Evolutionary conservation across 1,284 basidiomycete genomes (phyloP), one percentile per base, ranked within the genome.

Genomic region (Puccinia coronata): DNA sequence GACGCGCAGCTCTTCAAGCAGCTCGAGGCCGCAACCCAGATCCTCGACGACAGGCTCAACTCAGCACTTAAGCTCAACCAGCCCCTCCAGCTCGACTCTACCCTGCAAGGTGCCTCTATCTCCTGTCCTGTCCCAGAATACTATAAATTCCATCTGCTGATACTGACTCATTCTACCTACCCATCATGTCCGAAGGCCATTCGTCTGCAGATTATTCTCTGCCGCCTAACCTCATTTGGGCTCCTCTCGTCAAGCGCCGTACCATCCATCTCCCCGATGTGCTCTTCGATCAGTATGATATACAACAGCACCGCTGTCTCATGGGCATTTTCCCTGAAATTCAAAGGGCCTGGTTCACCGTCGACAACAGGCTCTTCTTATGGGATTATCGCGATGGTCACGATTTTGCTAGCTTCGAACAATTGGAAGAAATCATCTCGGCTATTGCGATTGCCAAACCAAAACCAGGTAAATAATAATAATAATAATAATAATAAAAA

Each of bases 331-430:
- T 99, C 85, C 92, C 95, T 43, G 93, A 96, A 84, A 94, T 99
- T 83, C 94, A 95, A 84, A 90, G 95, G 72, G 96, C 94, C 0
- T 99, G 96, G 94, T 93, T 98, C 84, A 92, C 94, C 14, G 92
- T 98, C 82, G 95, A 98, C 88, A 92, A 96, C 86, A 93, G 94
- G 84, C 89, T 99, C 57, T 95, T 97, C 85, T 88, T 99, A 39
- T 99, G 97, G 97, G 94, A 98, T 87, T 99, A 98, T 86, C 88
- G 91, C 72, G 93, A 97, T 85, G 93, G 93, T 92, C 94, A 92
- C 86, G 93, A 94, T 85, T 91, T 95, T 84, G 92, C 90, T 84
- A 93, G 94, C 34, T 97, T 94, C 85, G 91, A 93, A 82, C 94
- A 97, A 86, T 93, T 96, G 84, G 91, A 92, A n/a, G 92, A 96